Conservation (phyloP, 441 rosid genomes). For the Cnidoscolus chayamansa region DNA sequence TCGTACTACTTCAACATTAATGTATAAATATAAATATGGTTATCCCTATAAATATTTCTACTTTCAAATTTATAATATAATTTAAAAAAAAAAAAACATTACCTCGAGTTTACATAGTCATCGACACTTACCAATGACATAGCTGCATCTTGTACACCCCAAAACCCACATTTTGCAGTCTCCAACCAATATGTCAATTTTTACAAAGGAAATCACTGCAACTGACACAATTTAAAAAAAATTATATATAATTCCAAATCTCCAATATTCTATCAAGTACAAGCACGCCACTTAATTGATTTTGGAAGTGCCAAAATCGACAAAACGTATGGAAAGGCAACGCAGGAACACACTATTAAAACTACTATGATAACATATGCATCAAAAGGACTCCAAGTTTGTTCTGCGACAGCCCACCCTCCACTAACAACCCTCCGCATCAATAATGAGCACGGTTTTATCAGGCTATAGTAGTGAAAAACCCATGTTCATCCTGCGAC, state of each 20-base stretch:
- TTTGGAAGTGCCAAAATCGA: conserved; percentile 31
- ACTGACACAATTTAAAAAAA: neutral
- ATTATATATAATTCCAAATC: conserved; percentile 19
- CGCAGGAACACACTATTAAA: conserved; percentile 12
- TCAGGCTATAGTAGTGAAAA: conserved; percentile 17
- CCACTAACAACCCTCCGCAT: conserved; percentile 1
- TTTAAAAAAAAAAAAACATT: no score
- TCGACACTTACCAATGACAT: no score
- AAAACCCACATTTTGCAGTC: neutral
- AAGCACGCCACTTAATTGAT: conserved; percentile 11
- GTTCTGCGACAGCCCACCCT: conserved; percentile 23
- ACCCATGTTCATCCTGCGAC: conserved; percentile 21
- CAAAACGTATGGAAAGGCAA: neutral
- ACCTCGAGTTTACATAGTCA: no score
- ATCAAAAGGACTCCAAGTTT: conserved; percentile 6
- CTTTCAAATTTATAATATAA: no score
- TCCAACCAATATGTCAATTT: neutral
- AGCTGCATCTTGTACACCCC: no score
- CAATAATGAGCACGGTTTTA: conserved; percentile 19
- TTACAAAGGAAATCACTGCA: conserved; percentile 6
- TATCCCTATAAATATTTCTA: no score
- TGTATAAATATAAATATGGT: no score
- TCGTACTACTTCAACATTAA: no score
- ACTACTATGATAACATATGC: conserved; percentile 11
- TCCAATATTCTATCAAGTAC: conserved; percentile 13